These are phyloP conservation scores for Telopea speciosissima DNA, from an alignment of 177 flowering plant species.

Conservation along the genomic window DNA sequence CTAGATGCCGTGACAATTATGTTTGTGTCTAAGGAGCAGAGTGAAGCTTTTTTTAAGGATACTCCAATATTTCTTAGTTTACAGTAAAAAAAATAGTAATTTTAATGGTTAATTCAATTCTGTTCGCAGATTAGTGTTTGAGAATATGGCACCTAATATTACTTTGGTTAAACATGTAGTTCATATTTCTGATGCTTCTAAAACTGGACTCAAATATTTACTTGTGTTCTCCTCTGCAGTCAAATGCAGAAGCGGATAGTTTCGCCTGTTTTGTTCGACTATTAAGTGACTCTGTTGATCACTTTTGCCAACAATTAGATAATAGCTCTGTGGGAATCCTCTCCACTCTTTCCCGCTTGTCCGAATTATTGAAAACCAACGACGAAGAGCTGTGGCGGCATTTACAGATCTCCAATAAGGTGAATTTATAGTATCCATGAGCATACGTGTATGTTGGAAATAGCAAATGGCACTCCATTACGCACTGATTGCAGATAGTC, in stretches of 20 bases:
- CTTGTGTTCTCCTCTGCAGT: conserved; percentile 29
- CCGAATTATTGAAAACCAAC: conserved; percentile 46
- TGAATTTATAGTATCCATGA: conserved; percentile 7
- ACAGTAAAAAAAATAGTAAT: too few relatives aligned
- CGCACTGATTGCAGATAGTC: background rate
- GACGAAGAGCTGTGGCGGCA: conserved; percentile 66
- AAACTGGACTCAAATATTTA: background rate
- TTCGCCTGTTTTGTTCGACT: conserved; percentile 69
- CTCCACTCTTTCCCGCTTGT: conserved; percentile 53
- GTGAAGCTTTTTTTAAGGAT: too few relatives aligned
- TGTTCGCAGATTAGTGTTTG: too few relatives aligned
- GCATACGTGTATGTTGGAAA: background rate
- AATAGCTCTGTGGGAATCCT: conserved; percentile 60
- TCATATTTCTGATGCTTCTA: background rate
- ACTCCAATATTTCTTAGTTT: too few relatives aligned
- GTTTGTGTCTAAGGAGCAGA: too few relatives aligned
- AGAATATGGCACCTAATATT: background rate
- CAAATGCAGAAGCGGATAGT: conserved; percentile 71
- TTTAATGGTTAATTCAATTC: background rate
- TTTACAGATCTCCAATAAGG: conserved; percentile 53
- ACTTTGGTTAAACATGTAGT: background rate
- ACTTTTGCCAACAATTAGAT: conserved; percentile 65
- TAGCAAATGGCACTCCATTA: background rate
- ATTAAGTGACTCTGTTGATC: conserved; percentile 66
- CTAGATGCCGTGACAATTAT: too few relatives aligned